These are phyloP conservation scores for Kuraishia cidri DNA, from an alignment of 805 yeast genomes.

Conservation along the genomic window DNA sequence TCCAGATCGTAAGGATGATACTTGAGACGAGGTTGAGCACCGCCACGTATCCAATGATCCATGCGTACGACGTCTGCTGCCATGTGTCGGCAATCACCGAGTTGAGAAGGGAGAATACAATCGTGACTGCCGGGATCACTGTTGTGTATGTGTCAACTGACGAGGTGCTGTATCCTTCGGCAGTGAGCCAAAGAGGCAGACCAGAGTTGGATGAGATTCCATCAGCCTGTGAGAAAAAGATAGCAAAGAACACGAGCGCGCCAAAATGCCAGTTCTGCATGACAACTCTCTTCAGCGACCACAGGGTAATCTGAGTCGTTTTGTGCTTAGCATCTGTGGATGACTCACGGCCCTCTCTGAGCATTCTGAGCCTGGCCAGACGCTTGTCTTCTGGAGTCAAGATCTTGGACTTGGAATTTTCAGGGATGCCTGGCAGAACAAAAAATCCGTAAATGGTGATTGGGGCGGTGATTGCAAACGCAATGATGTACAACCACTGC, in stretches of 20 bases:
- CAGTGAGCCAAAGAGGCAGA: conserved; percentile 13
- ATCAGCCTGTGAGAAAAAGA: conserved; percentile 22
- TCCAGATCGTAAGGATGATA: conserved; percentile 18
- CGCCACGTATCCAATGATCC: conserved; percentile 35
- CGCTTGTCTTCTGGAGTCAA: conserved; percentile 44
- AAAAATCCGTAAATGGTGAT: conserved; percentile 16
- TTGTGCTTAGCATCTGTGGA: not conserved
- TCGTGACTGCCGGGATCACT: conserved; percentile 15
- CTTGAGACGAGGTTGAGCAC: conserved; percentile 46
- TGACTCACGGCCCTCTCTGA: not conserved
- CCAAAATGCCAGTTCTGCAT: conserved; percentile 30
- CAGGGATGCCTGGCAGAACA: conserved; percentile 58
- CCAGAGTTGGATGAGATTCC: conserved; percentile 17
- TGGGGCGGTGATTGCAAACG: conserved; percentile 33
- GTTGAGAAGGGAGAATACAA: conserved; percentile 15
- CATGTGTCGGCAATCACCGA: conserved; percentile 17
- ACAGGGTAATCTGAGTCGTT: conserved; percentile 18
- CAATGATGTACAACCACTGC: conserved; percentile 48
- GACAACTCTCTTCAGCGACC: conserved; percentile 23
- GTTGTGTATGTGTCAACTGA: conserved; percentile 13
- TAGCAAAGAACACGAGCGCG: conserved; percentile 21
- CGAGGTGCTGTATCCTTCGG: conserved; percentile 8
- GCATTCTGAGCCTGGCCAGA: conserved; percentile 32
- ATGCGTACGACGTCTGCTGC: conserved; percentile 13
- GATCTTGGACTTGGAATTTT: conserved; percentile 37